Base-by-base conservation (phyloP, 140 eudicot species). In the Ambrosia hybrid region DNA sequence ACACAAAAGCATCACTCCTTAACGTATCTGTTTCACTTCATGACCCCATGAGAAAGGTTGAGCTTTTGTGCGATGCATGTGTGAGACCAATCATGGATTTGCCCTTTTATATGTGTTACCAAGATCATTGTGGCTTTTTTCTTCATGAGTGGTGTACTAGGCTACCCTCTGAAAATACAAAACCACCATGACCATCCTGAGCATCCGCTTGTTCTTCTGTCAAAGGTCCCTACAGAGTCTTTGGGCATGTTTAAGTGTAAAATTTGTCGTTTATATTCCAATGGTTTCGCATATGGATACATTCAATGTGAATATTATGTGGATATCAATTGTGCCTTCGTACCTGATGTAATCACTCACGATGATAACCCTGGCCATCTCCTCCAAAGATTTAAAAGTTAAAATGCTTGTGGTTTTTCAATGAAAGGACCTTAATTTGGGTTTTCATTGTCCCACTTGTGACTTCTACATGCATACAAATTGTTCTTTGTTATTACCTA, bases 61-160 rank as follows among this genome's bases (percentile, higher is more conserved):
- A 21, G 26, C 26, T 21, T 21, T 21, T 21, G 26, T 21, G 26
- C 26, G 26, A 21, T 21, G 26, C 0, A 21, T 21, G 26, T 21
- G 26, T 21, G 26, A 21, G 26, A 21, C 26, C 26, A 21, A 21
- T 21, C 26, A 0, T 21, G 26, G 26, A 21, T 21, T 21, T 21
- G 26, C 26, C 26, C 26, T 21, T 21, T 21, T 21, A 21, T 21
- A 21, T 0, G 26, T 21, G 26, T 21, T 21, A 21, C 26, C 26
- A 21, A 21, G 26, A 21, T 21, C 26, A 21, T 21, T 21, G 26
- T 45, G 59, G 46, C 3, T 72, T 72, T 43, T 15, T 72, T 58
- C 68, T 72, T 30, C 68, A 58, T n/a, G 58, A 41, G 68, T 58
- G 68, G 76, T 72, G 76, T 13, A 67, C 68, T 26, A 2, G 26